Evolutionary conservation across 2,329 filamentous ascomycete species (phyloP).

Genomic region (Colletotrichum neosansevieriae): DNA sequence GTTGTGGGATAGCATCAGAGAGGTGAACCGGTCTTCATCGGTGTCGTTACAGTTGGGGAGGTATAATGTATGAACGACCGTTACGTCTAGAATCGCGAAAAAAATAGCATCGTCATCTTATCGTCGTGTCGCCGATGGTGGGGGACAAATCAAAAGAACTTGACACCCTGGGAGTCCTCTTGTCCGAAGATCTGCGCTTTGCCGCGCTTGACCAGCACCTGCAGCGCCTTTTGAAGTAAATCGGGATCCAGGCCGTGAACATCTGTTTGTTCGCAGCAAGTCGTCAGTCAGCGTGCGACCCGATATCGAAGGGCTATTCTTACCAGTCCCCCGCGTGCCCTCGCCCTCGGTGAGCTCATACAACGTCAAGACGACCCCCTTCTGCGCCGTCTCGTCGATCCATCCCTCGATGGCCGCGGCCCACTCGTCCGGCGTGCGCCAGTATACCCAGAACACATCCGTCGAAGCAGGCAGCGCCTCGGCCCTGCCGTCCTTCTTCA

Average conservation of each 20-base stretch:
- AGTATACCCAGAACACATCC: slow-evolving; percentile 80
- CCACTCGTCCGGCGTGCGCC: slow-evolving; percentile 92
- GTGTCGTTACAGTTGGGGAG: background rate
- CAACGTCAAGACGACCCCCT: slow-evolving; percentile 87
- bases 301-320: background rate
- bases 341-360: slow-evolving; percentile 95
- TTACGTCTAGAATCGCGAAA: slow-evolving; percentile 12
- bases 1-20: background rate
- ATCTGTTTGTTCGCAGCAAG: slow-evolving; percentile 67
- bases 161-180: slow-evolving; percentile 90
- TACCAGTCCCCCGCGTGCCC: slow-evolving; percentile 76
- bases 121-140: background rate
- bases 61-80: slow-evolving; percentile 13
- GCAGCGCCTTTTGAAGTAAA: slow-evolving; percentile 82
- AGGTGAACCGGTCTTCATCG: slow-evolving; percentile 2
- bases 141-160: slow-evolving; percentile 81
- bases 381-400: slow-evolving; percentile 90
- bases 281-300: background rate
- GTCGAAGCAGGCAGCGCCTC: slow-evolving; percentile 71
- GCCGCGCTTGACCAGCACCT: slow-evolving; percentile 86
- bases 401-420: slow-evolving; percentile 81
- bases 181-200: slow-evolving; percentile 94
- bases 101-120: background rate
- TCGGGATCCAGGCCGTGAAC: slow-evolving; percentile 91
- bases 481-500: slow-evolving; percentile 69